These are phyloP conservation scores for Epichloe coenophiala DNA, from an alignment of 2,329 filamentous ascomycete species.

Conservation along the genomic window DNA sequence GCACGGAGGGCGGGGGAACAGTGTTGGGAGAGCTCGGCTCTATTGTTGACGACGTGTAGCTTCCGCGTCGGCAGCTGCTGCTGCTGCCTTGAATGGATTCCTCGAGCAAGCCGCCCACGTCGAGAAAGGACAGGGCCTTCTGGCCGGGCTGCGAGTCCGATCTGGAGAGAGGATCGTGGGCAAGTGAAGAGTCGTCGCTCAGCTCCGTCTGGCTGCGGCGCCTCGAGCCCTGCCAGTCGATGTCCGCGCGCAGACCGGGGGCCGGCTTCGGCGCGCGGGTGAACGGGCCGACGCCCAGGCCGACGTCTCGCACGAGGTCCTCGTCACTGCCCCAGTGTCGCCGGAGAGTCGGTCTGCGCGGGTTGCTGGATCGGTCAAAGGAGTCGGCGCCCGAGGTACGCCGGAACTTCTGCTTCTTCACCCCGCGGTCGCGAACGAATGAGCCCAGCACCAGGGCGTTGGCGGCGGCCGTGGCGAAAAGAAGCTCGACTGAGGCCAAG, in stretches of 20 bases:
- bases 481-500: slow-evolving; percentile 76
- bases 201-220: slow-evolving; percentile 23
- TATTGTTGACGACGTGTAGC: slow-evolving; percentile 26
- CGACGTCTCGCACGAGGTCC: slow-evolving; percentile 70
- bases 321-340: slow-evolving; percentile 81
- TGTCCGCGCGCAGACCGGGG: slow-evolving; percentile 23
- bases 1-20: slow-evolving; percentile 28
- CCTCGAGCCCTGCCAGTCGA: slow-evolving; percentile 34
- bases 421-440: slow-evolving; percentile 77
- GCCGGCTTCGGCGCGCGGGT: slow-evolving; percentile 23
- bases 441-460: slow-evolving; percentile 86
- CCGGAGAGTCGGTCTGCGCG: slow-evolving; percentile 37
- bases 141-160: slow-evolving; percentile 11
- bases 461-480: slow-evolving; percentile 75
- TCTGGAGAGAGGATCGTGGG: slow-evolving; percentile 20
- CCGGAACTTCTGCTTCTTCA: slow-evolving; percentile 80
- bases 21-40: slow-evolving; percentile 24
- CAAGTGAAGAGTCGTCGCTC: slow-evolving; percentile 32
- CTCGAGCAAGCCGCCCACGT: slow-evolving; percentile 65
- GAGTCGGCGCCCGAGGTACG: slow-evolving; percentile 50
- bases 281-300: slow-evolving; percentile 45
- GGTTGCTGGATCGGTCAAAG: slow-evolving; percentile 31
- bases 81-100: slow-evolving; percentile 21
- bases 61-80: slow-evolving; percentile 24
- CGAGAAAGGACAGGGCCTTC: slow-evolving; percentile 61